These are phyloP conservation scores for Scenedesmus sp. DNA, from an alignment of 163 green algal species.

Conservation along the genomic window DNA sequence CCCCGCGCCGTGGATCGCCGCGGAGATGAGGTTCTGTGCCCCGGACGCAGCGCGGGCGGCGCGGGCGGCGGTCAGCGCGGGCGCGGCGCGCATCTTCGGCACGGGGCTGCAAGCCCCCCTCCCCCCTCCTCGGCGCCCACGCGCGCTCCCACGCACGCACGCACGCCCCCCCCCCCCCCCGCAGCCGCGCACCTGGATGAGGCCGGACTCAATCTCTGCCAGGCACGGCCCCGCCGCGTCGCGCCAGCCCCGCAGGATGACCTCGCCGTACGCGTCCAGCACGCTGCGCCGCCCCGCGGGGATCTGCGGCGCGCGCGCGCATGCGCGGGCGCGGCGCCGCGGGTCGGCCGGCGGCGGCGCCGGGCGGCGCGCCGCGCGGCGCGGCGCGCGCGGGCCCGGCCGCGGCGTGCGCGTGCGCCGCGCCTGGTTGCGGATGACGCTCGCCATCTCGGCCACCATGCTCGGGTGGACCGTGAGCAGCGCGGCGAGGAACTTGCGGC, in stretches of 20 bases:
- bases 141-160: too few relatives aligned
- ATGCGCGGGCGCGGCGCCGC: too few relatives aligned
- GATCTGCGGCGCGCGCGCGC: too few relatives aligned
- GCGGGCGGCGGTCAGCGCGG: background rate
- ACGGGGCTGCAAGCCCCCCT: too few relatives aligned
- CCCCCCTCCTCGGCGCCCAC: too few relatives aligned
- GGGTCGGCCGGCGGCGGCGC: too few relatives aligned
- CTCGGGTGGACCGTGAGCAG: conserved; percentile 76
- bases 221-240: conserved; percentile 60
- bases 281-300: conserved; percentile 53
- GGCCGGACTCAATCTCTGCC: conserved; percentile 61
- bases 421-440: conserved; percentile 78
- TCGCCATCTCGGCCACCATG: conserved; percentile 73
- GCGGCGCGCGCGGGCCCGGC: too few relatives aligned
- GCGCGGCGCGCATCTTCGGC: background rate
- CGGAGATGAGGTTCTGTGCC: conserved; percentile 68
- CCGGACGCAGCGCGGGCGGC: too few relatives aligned
- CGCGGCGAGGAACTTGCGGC: conserved; percentile 74
- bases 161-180: too few relatives aligned
- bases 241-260: conserved; percentile 77
- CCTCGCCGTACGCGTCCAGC: conserved; percentile 81
- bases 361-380: too few relatives aligned
- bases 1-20: conserved; percentile 55
- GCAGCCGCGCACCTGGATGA: conserved; percentile 65
- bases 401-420: too few relatives aligned